phyloP scores from a whole-genome alignment of 2,329 filamentous ascomycete species.

The Trichoderma arundinaceum region DNA sequence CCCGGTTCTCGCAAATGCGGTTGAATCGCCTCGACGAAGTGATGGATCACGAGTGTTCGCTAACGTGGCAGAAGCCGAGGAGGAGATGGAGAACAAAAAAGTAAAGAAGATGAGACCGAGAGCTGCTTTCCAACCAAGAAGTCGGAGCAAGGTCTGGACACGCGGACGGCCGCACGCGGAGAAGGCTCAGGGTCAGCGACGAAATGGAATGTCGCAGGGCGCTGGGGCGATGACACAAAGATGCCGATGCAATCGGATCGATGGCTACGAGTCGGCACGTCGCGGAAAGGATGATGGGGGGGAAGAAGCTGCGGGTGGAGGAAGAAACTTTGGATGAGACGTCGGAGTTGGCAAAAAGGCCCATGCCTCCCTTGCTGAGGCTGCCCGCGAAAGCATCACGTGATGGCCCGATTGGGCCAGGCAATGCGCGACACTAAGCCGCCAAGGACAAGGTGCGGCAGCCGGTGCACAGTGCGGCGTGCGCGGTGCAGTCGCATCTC shows the following conservation, averaged over 20 bases:
- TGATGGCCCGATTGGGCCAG: constrained; percentile 11
- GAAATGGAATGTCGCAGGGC: constrained; percentile 19
- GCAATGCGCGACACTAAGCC: constrained; percentile 22
- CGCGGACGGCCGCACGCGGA: constrained; percentile 19
- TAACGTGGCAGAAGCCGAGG: neutral
- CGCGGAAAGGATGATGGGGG: constrained; percentile 10
- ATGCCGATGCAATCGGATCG: constrained; percentile 24
- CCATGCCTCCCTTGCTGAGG: constrained; percentile 18
- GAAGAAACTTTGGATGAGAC: constrained; percentile 29
- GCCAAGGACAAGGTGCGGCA: constrained; percentile 18
- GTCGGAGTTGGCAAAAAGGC: constrained; percentile 18
- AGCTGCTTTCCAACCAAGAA: constrained; percentile 9
- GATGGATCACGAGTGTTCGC: neutral
- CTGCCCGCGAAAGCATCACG: constrained; percentile 14
- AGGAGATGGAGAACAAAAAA: neutral
- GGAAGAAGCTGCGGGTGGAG: constrained; percentile 12
- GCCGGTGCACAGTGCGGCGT: constrained; percentile 15
- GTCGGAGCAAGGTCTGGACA: neutral
- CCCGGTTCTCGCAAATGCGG: neutral
- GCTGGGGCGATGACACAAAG: neutral
- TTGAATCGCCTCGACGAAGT: constrained; percentile 11
- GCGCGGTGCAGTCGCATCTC: neutral
- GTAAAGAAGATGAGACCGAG: neutral
- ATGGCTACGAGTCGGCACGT: constrained; percentile 27
- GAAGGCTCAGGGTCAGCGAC: constrained; percentile 3